Base-by-base conservation (phyloP, 2,329 filamentous ascomycete species). In the Aspergillus ruber region DNA sequence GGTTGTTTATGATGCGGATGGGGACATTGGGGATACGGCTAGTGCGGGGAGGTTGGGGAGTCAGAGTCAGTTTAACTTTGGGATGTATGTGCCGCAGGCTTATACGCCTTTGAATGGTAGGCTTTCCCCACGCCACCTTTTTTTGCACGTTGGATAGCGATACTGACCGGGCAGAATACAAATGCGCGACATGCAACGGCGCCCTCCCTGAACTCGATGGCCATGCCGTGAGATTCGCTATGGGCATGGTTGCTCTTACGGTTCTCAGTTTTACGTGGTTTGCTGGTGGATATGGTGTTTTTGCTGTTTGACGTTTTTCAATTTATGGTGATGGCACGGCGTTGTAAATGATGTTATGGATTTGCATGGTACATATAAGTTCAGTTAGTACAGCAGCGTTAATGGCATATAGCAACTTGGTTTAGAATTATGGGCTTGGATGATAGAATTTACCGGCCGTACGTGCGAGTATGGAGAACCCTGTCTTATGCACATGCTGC, bases 71-170 rank as follows among this genome's bases (percentile, higher is more conserved):
- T 79, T 76, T 57, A 69, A 63, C 5, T 86, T 86, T 57, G 82
- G 79, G 50, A 82, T 86, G 78, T 86, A 86, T 62, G 60, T 61
- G 21, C 73, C 76, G 38, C 77, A 79, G 63, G 48, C 70, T 3
- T 77, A 79, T 59, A 74, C 71, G 4, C 70, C 75, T 6, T 69
- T 77, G 47, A 56, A 61, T 40, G 70, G 78, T 80, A 68, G 61
- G 74, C 5, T 6, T 21, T 51, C 33, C 18, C 46, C 10, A 23
- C n/a, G 39, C 41, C 38, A 18, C 42, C 18, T 17, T 38, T 20
- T 13, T 23, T 48, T 59, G 15, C 6, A 6, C 21, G 21, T 21
- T 18, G 17, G 7, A 29, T 42, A 20, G 55, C 61, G 51, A 62
- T 53, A 18, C 32, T 18, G 13, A 46, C 29, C 25, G 52, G 10